phyloP scores from a whole-genome alignment of 495 filamentous ascomycete species.

The Parathielavia appendiculata region DNA sequence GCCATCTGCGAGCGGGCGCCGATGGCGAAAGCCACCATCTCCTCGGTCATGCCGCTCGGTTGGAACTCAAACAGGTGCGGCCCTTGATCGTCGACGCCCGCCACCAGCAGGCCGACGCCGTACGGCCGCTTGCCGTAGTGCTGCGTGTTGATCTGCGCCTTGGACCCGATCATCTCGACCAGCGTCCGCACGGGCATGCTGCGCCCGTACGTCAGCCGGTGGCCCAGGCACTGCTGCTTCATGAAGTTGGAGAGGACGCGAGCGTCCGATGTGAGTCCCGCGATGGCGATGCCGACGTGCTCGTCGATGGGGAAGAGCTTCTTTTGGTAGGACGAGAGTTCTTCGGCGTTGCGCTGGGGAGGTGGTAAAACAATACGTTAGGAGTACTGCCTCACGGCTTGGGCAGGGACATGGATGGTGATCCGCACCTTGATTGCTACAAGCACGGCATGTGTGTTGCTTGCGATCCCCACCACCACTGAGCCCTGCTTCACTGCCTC shows the following conservation, averaged over 20 bases:
- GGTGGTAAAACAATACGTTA: conserved; percentile 5
- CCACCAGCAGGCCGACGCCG: conserved; percentile 89
- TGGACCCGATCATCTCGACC: conserved; percentile 84
- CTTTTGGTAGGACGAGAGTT: conserved; percentile 99
- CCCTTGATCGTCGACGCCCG: conserved; percentile 86
- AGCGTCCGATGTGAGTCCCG: conserved; percentile 94
- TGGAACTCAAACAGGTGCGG: conserved; percentile 99
- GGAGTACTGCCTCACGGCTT: not conserved
- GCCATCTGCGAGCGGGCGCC: conserved; percentile 96
- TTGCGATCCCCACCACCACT: conserved; percentile 91
- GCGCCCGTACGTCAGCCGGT: conserved; percentile 91
- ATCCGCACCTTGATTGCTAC: conserved; percentile 85
- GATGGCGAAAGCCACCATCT: conserved; percentile 94
- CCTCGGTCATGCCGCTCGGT: conserved; percentile 88
- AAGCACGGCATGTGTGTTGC: conserved; percentile 95
- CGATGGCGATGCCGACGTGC: conserved; percentile 92
- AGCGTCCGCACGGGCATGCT: conserved; percentile 83
- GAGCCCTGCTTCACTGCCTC: conserved; percentile 99
- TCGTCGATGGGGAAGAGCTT: conserved; percentile 96
- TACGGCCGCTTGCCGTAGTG: conserved; percentile 96
- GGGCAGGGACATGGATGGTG: not conserved
- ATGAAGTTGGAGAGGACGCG: conserved; percentile 99
- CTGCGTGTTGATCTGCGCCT: conserved; percentile 96
- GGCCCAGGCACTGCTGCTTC: conserved; percentile 96
- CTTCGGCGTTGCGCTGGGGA: conserved; percentile 88